Evolutionary conservation across 2,329 filamentous ascomycete genomes (phyloP).

Genomic region (Ilyonectria destructans): DNA sequence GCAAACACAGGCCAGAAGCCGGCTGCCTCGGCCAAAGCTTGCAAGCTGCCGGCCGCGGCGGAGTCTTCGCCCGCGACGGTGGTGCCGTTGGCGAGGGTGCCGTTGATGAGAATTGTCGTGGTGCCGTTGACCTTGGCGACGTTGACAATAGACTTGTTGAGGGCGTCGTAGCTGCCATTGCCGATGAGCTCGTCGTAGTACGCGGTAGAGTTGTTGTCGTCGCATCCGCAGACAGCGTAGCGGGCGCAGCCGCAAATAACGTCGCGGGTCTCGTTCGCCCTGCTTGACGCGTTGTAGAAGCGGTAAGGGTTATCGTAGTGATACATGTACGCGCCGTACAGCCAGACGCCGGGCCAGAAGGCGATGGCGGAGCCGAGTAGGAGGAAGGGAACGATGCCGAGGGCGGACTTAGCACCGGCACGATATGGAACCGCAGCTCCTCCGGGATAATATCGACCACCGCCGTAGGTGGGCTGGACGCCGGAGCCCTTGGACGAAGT

Average conservation of each 20-base stretch:
- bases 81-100: slow-evolving; percentile 83
- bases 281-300: slow-evolving; percentile 67
- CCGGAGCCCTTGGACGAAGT: slow-evolving; percentile 73
- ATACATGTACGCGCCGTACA: slow-evolving; percentile 76
- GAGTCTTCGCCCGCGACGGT: slow-evolving; percentile 62
- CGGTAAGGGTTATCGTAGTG: slow-evolving; percentile 60
- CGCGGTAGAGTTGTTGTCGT: slow-evolving; percentile 74
- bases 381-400: slow-evolving; percentile 69
- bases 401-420: slow-evolving; percentile 67
- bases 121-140: slow-evolving; percentile 75
- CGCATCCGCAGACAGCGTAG: slow-evolving; percentile 73
- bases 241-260: slow-evolving; percentile 69
- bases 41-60: slow-evolving; percentile 45
- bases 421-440: slow-evolving; percentile 75
- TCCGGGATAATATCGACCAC: slow-evolving; percentile 77
- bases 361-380: slow-evolving; percentile 66
- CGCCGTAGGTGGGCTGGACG: slow-evolving; percentile 70
- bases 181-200: slow-evolving; percentile 77
- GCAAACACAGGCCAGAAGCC: slow-evolving; percentile 68
- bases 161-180: slow-evolving; percentile 71
- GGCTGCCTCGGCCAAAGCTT: slow-evolving; percentile 54
- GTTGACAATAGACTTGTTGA: slow-evolving; percentile 76
- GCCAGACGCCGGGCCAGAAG: slow-evolving; percentile 78
- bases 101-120: slow-evolving; percentile 79
- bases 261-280: slow-evolving; percentile 55